Evolutionary conservation across 192 early-diverging fungal species (phyloP).

Genomic region (Helicostylum pulchrum): DNA sequence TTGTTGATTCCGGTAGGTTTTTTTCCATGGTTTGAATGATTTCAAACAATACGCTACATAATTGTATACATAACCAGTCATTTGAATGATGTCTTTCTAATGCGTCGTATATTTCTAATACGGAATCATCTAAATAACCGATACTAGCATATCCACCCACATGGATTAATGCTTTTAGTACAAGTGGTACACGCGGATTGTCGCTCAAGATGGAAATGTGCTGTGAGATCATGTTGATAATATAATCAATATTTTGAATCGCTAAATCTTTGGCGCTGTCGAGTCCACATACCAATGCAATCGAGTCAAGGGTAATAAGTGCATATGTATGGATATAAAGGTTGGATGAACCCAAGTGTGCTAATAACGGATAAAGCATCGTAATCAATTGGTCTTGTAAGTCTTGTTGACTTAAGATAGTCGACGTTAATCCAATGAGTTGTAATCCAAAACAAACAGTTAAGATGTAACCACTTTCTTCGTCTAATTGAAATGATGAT

Average conservation of each 20-base stretch:
- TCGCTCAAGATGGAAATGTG: slow-evolving; percentile 33
- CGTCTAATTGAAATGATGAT: neutral
- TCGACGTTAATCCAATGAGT: slow-evolving; percentile 15
- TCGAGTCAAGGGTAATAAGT: slow-evolving; percentile 37
- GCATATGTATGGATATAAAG: slow-evolving; percentile 41
- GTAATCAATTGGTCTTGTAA: slow-evolving; percentile 39
- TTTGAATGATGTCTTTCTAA: slow-evolving; percentile 49
- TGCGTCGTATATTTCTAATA: slow-evolving; percentile 56
- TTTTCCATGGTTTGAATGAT: slow-evolving; percentile 12
- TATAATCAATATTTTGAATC: slow-evolving; percentile 51
- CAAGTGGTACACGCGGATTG: slow-evolving; percentile 48
- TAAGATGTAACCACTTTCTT: slow-evolving; percentile 10
- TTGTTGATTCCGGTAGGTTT: neutral
- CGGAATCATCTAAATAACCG: slow-evolving; percentile 48
- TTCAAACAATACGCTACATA: slow-evolving; percentile 31
- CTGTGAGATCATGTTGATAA: slow-evolving; percentile 46
- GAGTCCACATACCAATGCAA: slow-evolving; percentile 39
- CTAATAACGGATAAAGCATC: slow-evolving; percentile 42
- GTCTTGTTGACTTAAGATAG: neutral
- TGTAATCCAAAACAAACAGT: slow-evolving; percentile 27
- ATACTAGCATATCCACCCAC: slow-evolving; percentile 42
- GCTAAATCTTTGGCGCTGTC: slow-evolving; percentile 35
- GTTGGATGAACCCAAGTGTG: slow-evolving; percentile 43
- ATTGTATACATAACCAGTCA: slow-evolving; percentile 35
- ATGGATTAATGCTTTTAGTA: slow-evolving; percentile 48